Conservation (phyloP, 2,329 filamentous ascomycete species). For the Neopestalotiopsis sp. region DNA sequence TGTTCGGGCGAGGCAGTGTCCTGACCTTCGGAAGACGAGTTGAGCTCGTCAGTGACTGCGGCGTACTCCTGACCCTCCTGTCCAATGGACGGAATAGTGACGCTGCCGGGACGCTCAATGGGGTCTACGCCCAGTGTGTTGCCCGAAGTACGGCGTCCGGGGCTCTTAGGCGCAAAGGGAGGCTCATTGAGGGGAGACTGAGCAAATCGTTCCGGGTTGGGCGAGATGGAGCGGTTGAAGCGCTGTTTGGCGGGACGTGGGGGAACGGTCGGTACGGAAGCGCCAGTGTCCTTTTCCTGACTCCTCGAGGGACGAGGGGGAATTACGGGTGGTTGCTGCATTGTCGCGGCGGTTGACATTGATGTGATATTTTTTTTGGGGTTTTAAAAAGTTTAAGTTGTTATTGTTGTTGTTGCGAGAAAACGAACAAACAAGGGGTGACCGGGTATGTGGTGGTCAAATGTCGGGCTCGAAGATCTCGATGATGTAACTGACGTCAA, state of each 20-base stretch:
- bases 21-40: conserved; percentile 45
- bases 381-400: not conserved
- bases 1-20: conserved; percentile 65
- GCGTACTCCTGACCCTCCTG: conserved; percentile 92
- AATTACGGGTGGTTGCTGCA: conserved; percentile 56
- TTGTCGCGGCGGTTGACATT: conserved; percentile 47
- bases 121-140: conserved; percentile 7
- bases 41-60: conserved; percentile 55
- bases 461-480: conserved; percentile 19
- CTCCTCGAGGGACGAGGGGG: conserved; percentile 62
- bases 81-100: conserved; percentile 83
- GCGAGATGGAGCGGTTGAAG: conserved; percentile 77
- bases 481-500: conserved; percentile 19
- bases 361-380: conserved; percentile 15
- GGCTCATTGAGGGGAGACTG: conserved; percentile 85
- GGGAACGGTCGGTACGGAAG: conserved; percentile 71
- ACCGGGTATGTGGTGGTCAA: conserved; percentile 10
- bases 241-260: conserved; percentile 71
- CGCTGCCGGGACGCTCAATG: conserved; percentile 73
- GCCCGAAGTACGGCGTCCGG: conserved; percentile 40
- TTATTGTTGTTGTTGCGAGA: conserved; percentile 1
- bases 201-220: conserved; percentile 78
- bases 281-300: conserved; percentile 50
- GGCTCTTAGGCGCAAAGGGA: conserved; percentile 55
- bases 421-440: not conserved